Evolutionary conservation across 176 grass and related monocot genomes (phyloP), one percentile per base, ranked within the genome.

Genomic region (Lolium rigidum): DNA sequence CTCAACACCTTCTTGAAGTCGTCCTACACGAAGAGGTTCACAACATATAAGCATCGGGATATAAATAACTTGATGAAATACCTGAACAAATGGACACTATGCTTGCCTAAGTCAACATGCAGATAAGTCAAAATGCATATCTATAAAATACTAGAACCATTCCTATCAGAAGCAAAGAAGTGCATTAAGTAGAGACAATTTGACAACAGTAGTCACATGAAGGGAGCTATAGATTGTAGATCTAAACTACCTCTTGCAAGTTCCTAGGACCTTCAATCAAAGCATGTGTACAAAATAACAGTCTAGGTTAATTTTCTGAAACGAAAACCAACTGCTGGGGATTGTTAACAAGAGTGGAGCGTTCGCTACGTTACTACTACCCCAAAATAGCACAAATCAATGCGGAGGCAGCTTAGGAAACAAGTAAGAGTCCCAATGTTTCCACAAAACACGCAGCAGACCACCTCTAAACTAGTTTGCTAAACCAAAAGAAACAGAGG

Each of bases 1-100:
- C 21, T 52, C 74, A 81, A 80, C 48, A 70, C 47, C 31, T n/a
- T n/a, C n/a, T 35, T 35, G 66, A 39, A 51, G 47, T 22, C 74
- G 7, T 85, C 82, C 90, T 88, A 54, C 59, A 73, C 55, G 46
- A 70, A 48, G 20, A 46, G 11, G 25, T 77, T 8, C 81, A 60
- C 21, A 91, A 5, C 12, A 85, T 21, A 65, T 91, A 21, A 91
- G 82, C 37, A 88, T 55, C 22, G 15, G 21, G 21, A 9, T 77
- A 69, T 44, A 31, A 70, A 44, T 9, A 83, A 69, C 4, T 4
- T 3, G 10, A 77, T 56, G 3, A 49, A 74, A 28, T 72, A 41
- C n/a, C 50, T 77, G 20, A 52, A 70, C 21, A 69, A 51, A 57
- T 24, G 28, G 28, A 9, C 18, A 74, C 13, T 52, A n/a, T 61